Evolutionary conservation across 1,284 basidiomycete species (phyloP), one percentile per base, ranked within the genome.

Genomic region (Mrakiaceae sp.): DNA sequence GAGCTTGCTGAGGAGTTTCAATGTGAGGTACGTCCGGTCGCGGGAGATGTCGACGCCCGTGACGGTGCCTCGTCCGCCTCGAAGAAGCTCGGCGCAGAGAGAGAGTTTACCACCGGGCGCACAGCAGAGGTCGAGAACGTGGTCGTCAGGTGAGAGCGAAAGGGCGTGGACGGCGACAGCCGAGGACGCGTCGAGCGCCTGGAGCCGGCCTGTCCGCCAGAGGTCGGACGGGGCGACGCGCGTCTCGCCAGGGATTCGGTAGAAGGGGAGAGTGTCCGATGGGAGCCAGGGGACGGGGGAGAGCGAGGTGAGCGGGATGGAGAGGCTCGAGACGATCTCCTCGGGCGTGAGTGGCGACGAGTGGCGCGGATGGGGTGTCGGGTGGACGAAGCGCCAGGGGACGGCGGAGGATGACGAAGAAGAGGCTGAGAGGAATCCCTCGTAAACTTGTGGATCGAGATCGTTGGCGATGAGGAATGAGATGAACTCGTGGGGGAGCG

Each of bases 141-240:
- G 11, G 49, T 66, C 64, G 53, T 62, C 55, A 0, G 64, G 60
- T 11, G 57, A 12, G 5, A 66, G 42, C 51, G 12, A n/a, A 12
- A 66, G 64, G 9, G 64, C 64, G 16, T 62, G 64, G 12, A 66
- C 64, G 2, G 64, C 64, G 42, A 66, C 64, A 43, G 59, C 64
- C 11, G 64, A 66, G 10, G 53, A 60, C 40, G 59, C 64, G 48
- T 66, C 64, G n/a, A 66, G 56, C n/a, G 64, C 64, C 52, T 62
- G 64, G 55, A 66, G 16, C 9, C 54, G 59, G 39, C 64, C 64
- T 6, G 50, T 27, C 12, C 16, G 42, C 4, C 58, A 57, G 8
- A 66, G 16, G 10, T 43, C 10, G 8, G 60, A 60, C 11, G 49
- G n/a, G 3, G 54, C 39, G 14, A 66, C 53, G 7, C 60, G 54